phyloP scores from a whole-genome alignment of 2,329 filamentous ascomycete genomes.

The Bipolaris oryzae region DNA sequence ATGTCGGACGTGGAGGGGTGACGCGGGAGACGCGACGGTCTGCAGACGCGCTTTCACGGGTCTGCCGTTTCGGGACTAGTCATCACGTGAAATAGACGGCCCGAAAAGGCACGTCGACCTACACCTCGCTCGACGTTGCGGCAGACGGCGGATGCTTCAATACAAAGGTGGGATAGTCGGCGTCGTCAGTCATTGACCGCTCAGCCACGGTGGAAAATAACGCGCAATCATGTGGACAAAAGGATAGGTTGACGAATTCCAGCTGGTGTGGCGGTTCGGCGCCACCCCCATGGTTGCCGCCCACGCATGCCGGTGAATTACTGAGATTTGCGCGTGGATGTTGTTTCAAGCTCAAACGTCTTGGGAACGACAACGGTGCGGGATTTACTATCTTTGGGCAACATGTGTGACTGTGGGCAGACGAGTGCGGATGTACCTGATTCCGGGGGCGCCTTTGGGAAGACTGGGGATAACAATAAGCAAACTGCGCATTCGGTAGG shows the following conservation, averaged over 20 bases:
- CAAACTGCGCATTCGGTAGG: background rate
- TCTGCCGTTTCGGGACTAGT: slow-evolving; percentile 7
- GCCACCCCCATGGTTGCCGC: background rate
- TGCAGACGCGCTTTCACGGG: slow-evolving; percentile 30
- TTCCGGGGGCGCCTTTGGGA: slow-evolving; percentile 2
- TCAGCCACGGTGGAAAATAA: background rate
- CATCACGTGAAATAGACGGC: slow-evolving; percentile 1
- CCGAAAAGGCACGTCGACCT: background rate
- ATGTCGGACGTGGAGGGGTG: slow-evolving; percentile 22
- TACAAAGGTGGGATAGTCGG: background rate
- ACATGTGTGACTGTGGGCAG: background rate
- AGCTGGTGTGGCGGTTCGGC: background rate
- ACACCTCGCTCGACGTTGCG: too few species aligned
- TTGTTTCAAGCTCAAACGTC: slow-evolving; percentile 18
- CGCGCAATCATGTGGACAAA: background rate
- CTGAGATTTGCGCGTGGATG: background rate
- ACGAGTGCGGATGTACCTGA: background rate
- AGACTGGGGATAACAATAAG: background rate
- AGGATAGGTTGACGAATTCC: background rate
- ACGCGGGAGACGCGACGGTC: slow-evolving; percentile 32
- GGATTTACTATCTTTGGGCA: background rate
- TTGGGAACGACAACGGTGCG: background rate
- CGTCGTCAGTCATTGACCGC: background rate
- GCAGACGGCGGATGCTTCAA: background rate
- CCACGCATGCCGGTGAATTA: too few species aligned